Evolutionary conservation across 2,329 filamentous ascomycete species (phyloP).

Genomic region (Epichloe gansuensis): DNA sequence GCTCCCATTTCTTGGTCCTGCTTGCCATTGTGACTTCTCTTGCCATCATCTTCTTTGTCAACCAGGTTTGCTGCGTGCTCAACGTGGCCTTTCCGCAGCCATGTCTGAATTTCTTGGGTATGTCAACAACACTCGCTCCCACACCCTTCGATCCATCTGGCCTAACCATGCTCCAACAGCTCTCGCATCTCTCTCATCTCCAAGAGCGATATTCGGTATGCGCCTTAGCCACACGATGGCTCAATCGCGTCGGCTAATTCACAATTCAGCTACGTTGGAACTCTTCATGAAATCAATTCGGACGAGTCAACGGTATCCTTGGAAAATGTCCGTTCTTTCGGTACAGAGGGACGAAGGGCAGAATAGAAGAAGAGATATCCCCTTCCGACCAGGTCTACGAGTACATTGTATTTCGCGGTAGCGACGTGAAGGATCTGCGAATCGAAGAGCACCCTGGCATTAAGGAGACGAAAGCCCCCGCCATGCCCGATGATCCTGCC

Average conservation of each 20-base stretch:
- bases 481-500: conserved; percentile 85
- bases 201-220: conserved; percentile 91
- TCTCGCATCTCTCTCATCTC: conserved; percentile 94
- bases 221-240: conserved; percentile 11
- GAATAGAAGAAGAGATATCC: conserved; percentile 69
- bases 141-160: not conserved
- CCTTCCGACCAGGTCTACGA: conserved; percentile 86
- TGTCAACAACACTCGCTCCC: conserved; percentile 10
- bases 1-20: conserved; percentile 7
- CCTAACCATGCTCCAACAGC: conserved; percentile 32
- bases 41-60: conserved; percentile 11
- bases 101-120: conserved; percentile 54
- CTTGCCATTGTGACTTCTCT: conserved; percentile 11
- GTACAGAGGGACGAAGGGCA: conserved; percentile 81
- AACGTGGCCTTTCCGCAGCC: conserved; percentile 26
- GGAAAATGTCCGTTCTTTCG: conserved; percentile 89
- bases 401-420: conserved; percentile 96
- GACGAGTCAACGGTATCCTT: conserved; percentile 93
- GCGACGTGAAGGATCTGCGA: conserved; percentile 94
- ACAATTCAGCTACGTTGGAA: conserved; percentile 71
- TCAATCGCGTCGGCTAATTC: conserved; percentile 20
- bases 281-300: conserved; percentile 94
- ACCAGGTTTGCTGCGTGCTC: conserved; percentile 23
- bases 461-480: conserved; percentile 62
- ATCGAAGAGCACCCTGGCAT: conserved; percentile 73